Base-by-base conservation (phyloP, 495 filamentous ascomycete species). In the Sphaerosporella brunnea region DNA sequence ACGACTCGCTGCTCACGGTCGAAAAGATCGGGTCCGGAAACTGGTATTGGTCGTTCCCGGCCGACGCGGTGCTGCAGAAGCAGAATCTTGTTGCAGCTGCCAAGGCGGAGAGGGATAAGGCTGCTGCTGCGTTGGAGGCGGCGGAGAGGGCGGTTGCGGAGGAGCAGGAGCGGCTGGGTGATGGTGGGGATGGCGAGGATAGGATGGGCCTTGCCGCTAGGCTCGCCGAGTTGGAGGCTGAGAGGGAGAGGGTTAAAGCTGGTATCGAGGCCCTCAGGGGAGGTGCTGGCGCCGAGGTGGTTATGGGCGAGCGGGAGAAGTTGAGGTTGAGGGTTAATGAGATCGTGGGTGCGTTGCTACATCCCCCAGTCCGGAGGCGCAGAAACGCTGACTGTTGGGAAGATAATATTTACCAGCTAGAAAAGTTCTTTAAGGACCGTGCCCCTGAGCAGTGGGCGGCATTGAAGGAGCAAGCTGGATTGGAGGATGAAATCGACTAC, bases 11-110 rank as follows among this genome's bases (percentile, higher is more conserved):
- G 49, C 70, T 85, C 47, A 73, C 69, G 9, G 75, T 82, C 13
- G 81, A 85, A 66, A 84, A 84, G 65, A 84, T 86, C 55, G 81
- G 81, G 47, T 79, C 70, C 47, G 79, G 76, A 13, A 84, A 85
- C 58, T 86, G 81, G 81, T 85, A 83, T 65, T 86, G 81, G 81
- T 70, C 68, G 50, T 86, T 86, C 58, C 61, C 62, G 24, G 73
- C 68, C 42, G 80, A 83, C 30, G 76, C 74, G 50, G 75, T 71
- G 60, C 69, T 69, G 34, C 60, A 60, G 13, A 69, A 67, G 47
- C 68, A 74, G 47, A 58, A 51, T 10, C 56, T 65, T 36, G 54
- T 79, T 42, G 65, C 61, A 35, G 65, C 66, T 43, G 61, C 77
- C 35, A 66, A 64, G 34, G 63, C 65, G 43, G 80, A 84, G 48